Conservation (phyloP, 2,329 filamentous ascomycete genomes). For the Xylariaceae sp. region DNA sequence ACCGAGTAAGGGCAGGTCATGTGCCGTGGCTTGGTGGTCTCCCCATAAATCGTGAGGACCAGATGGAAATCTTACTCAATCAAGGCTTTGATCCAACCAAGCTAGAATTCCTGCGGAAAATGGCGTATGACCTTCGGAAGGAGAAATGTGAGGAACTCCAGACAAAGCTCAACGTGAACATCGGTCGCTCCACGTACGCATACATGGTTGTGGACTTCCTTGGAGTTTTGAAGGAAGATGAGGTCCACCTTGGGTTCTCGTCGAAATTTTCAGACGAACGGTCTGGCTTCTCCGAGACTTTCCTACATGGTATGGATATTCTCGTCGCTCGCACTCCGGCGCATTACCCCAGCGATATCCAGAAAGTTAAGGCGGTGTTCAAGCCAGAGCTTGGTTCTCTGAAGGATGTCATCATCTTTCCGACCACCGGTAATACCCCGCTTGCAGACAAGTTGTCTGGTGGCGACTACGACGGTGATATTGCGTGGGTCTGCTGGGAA, state of each 20-base stretch:
- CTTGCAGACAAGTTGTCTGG: conserved; percentile 70
- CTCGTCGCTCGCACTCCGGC: conserved; percentile 68
- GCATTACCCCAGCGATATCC: conserved; percentile 67
- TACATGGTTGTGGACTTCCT: conserved; percentile 67
- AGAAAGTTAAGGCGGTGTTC: conserved; percentile 59
- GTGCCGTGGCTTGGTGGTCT: conserved; percentile 46
- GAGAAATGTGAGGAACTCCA: conserved; percentile 50
- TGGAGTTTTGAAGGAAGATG: conserved; percentile 54
- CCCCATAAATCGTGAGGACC: conserved; percentile 46
- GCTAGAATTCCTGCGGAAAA: conserved; percentile 44
- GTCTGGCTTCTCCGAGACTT: conserved; percentile 47
- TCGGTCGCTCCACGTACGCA: conserved; percentile 57
- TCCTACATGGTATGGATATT: conserved; percentile 54
- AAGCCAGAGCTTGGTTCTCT: conserved; percentile 60
- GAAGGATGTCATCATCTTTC: conserved; percentile 77
- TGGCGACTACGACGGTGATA: conserved; percentile 78
- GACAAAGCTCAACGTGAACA: conserved; percentile 53
- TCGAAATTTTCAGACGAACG: conserved; percentile 53
- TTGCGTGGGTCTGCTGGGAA: conserved; percentile 77
- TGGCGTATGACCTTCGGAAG: conserved; percentile 43
- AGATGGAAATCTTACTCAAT: conserved; percentile 50
- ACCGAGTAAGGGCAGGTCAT: conserved; percentile 35
- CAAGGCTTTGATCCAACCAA: conserved; percentile 53
- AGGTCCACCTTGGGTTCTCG: conserved; percentile 67
- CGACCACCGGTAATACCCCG: conserved; percentile 54